These are phyloP conservation scores for Populus hybrid DNA, from an alignment of 441 rosid genomes.

Conservation along the genomic window DNA sequence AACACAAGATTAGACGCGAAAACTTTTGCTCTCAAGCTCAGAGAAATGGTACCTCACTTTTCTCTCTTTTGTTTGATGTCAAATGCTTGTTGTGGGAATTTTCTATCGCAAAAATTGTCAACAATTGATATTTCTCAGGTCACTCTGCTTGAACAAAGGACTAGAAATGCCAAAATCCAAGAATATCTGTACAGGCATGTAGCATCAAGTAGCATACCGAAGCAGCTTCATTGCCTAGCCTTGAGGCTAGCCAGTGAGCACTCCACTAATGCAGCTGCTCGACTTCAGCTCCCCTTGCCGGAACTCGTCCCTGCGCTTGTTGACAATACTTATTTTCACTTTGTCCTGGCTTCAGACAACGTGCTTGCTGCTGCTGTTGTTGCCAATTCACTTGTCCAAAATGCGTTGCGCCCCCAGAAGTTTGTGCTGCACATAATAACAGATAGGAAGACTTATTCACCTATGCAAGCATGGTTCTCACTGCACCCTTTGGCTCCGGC, in stretches of 20 bases:
- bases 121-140: constrained; percentile 38
- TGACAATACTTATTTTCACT: constrained; percentile 78
- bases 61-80: not conserved
- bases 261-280: constrained; percentile 90
- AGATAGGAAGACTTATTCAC: constrained; percentile 85
- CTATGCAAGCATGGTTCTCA: constrained; percentile 99
- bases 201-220: constrained; percentile 96
- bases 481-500: constrained; percentile 79
- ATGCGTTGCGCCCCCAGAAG: constrained; percentile 60
- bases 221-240: constrained; percentile 87
- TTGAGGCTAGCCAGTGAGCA: constrained; percentile 85
- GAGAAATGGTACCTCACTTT: constrained; percentile 65
- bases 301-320: constrained; percentile 87
- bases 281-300: constrained; percentile 82
- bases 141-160: constrained; percentile 77
- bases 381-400: constrained; percentile 66
- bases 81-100: not conserved
- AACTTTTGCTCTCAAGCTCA: constrained; percentile 76
- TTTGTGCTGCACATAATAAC: constrained; percentile 87
- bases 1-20: constrained; percentile 60
- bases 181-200: constrained; percentile 91
- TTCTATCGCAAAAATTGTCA: not conserved
- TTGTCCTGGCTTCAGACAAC: constrained; percentile 87
- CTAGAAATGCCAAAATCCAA: constrained; percentile 91
- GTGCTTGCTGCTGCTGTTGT: constrained; percentile 91